Base-by-base conservation (phyloP, 441 rosid species). In the Adansonia rubrostipa region DNA sequence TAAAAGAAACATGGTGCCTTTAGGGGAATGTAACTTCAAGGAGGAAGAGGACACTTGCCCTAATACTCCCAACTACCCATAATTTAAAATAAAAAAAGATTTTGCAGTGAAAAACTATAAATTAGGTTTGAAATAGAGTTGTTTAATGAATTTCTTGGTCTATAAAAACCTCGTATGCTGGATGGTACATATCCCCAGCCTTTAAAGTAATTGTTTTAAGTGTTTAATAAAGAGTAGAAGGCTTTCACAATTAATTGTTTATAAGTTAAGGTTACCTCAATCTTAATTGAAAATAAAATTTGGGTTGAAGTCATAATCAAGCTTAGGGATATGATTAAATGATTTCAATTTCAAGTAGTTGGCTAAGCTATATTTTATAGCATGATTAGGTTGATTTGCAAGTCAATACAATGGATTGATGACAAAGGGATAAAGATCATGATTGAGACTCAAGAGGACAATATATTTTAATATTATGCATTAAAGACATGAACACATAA, bases 41-140 rank as follows among this genome's bases (percentile, higher is more conserved):
- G 24, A 48, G 62, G 28, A 44, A 75, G 75, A n/a, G 33, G 74
- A 77, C 71, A 20, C 24, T 13, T 47, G 40, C 40, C 40, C 40
- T 36, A 36, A 36, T 36, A 36, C 40, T 36, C 40, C 0, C 40
- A 36, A 36, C 40, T 36, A 36, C 40, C 40, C 40, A 36, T 36
- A 36, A 36, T 36, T 36, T 36, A 36, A 36, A 36, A 36, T 36
- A 67, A 45, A n/a, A 10, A 9, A 20, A 9, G 44, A 4, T 45
- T 48, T 69, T 22, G 40, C 40, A 5, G 2, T 51, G 74, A 15
- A 15, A n/a, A 71, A 8, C 14, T 71, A 7, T 3, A 14, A 70
- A 36, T 51, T 50, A 17, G 45, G 74, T 8, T 8, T 70, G 6
- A 7, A 15, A 19, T 11, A 13, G 1, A 14, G 36, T 36, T 22